Percentiles rank a stretch among this genome's conserved stretches.
Evolutionary conservation across 345 rosid species (phyloP).

Genomic region (Mercurialis annua): DNA sequence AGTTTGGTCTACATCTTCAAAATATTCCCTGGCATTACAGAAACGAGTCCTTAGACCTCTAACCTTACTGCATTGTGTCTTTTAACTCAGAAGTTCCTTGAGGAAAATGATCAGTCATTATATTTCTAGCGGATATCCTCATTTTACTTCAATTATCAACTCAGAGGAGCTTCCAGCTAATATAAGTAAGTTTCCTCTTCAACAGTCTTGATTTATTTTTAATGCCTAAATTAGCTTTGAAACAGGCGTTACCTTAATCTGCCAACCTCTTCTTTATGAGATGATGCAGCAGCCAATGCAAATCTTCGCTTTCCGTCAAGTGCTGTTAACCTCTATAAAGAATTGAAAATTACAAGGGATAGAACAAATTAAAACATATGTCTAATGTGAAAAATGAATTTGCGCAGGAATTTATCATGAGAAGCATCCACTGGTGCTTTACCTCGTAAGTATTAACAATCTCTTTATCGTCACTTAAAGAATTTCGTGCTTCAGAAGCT

Average conservation of each 20-base stretch:
- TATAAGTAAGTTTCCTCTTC: not conserved
- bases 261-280: conserved; percentile 90
- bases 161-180: not conserved
- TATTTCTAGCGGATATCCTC: not conserved
- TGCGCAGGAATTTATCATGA: not conserved
- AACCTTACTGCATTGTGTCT: too few relatives aligned
- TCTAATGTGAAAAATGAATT: not conserved
- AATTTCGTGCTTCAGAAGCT: conserved; percentile 89
- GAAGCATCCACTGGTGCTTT: conserved; percentile 11
- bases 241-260: conserved; percentile 63
- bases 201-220: not conserved
- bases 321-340: conserved; percentile 83
- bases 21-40: conserved; percentile 67
- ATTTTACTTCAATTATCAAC: not conserved
- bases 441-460: conserved; percentile 95
- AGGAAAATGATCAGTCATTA: not conserved
- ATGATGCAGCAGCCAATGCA: conserved; percentile 89
- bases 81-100: conserved; percentile 4
- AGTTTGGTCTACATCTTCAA: conserved; percentile 92
- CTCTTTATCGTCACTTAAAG: conserved; percentile 95
- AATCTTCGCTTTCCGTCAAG: conserved; percentile 98
- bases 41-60: conserved; percentile 16
- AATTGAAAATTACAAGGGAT: conserved; percentile 2
- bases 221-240: not conserved
- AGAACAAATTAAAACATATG: not conserved